Evolutionary conservation across 805 yeast species (phyloP), one percentile per base, ranked within the genome.

Genomic region (Hanseniaspora taiwanica): DNA sequence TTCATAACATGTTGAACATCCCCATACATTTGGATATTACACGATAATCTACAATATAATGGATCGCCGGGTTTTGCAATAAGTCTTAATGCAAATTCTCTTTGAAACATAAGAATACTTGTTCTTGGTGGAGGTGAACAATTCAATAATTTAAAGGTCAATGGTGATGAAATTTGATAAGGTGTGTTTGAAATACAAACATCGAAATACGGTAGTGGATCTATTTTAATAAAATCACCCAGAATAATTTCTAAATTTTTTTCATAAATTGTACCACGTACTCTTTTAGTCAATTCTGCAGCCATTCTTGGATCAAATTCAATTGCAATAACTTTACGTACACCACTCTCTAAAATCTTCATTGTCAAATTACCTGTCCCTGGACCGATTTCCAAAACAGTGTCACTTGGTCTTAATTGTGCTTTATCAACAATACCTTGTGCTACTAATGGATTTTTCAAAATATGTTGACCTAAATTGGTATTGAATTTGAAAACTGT

Each of bases 241-340:
- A 91, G 69, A 53, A 89, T 64, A 44, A 91, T 85, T 47, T 91
- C 97, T 42, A 91, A 68, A 58, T 86, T 87, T 63, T 84, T 85
- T 59, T 86, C 91, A 42, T 73, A 80, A 1, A 96, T 87, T n/a
- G 93, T 89, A 10, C 96, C 96, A 54, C 85, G 96, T 13, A 91
- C 97, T 67, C 98, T 79, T 60, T 91, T 91, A 9, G 96, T 85
- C 52, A 91, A 69, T 62, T 91, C 98, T 0, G 97, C 97, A 2
- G 97, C 98, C 98, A 91, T 91, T 64, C 96, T 71, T n/a, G 98
- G 98, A 64, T 91, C 98, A 85, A 87, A 87, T 65, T 91, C 98
- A 40, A 83, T 91, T 0, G 97, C 98, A 37, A 84, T 73, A n/a
- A 89, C 96, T 51, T 84, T 86, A 42, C 83, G 71, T 20, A 40